Conservation (phyloP, 768 basidiomycete genomes). For the Podaxis pistillaris region DNA sequence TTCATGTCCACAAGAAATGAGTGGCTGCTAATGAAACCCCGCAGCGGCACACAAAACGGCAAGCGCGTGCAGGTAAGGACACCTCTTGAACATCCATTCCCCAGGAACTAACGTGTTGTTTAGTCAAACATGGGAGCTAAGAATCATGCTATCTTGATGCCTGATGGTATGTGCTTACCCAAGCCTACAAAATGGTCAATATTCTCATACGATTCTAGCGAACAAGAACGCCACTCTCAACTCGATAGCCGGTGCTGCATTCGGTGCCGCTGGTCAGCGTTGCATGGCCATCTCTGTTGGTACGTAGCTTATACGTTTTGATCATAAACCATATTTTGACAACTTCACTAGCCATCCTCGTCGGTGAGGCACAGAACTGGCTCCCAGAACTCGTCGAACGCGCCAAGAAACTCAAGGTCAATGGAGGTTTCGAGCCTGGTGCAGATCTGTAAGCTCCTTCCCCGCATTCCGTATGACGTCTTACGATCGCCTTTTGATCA, state of each 20-base stretch:
- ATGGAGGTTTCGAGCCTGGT: conserved; percentile 86
- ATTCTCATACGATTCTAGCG: conserved; percentile 40
- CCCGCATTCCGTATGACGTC: background rate
- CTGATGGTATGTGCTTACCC: conserved; percentile 65
- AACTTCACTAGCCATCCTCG: conserved; percentile 57
- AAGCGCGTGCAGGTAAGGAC: conserved; percentile 79
- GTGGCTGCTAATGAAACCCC: background rate
- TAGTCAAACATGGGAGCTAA: conserved; percentile 85
- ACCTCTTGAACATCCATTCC: background rate
- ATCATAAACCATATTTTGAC: background rate
- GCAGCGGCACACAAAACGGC: conserved; percentile 78
- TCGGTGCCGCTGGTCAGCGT: conserved; percentile 95
- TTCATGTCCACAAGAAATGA: background rate
- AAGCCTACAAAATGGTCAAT: background rate
- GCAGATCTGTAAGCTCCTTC: conserved; percentile 65
- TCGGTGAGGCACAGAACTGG: conserved; percentile 80
- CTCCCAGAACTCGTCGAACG: conserved; percentile 84
- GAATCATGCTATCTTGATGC: conserved; percentile 92
- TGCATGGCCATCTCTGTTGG: conserved; percentile 97
- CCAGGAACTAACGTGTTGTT: background rate
- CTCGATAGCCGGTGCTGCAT: conserved; percentile 90
- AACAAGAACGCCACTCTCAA: conserved; percentile 92
- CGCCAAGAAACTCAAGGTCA: conserved; percentile 75
- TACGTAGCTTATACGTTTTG: conserved; percentile 29
- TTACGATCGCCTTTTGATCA: conserved; percentile 5